Percentiles rank a stretch among this genome's conserved stretches.
phyloP scores from a whole-genome alignment of 225 moss, liverwort and hornwort genomes.

The Straminergon stramineum region DNA sequence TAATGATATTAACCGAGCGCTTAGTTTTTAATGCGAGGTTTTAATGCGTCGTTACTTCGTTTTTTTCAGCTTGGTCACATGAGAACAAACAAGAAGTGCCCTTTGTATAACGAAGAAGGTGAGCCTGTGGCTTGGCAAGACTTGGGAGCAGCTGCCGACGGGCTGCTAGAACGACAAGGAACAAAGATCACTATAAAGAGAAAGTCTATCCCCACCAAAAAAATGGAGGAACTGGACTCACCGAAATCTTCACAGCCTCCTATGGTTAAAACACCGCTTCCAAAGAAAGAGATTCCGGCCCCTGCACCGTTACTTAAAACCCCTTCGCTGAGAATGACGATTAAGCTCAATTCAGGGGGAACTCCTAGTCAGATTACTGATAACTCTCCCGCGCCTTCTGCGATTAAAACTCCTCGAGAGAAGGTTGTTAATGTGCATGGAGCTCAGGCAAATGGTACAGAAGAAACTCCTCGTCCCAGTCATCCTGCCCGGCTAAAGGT shows the following conservation, averaged over 20 bases:
- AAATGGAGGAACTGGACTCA: slow-evolving; percentile 65
- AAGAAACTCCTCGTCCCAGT: background rate
- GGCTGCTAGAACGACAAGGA: slow-evolving; percentile 80
- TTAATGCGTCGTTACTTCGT: background rate
- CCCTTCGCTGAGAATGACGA: slow-evolving; percentile 61
- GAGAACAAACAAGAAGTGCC: slow-evolving; percentile 98
- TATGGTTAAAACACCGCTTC: background rate
- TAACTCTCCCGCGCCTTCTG: background rate
- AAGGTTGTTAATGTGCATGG: slow-evolving; percentile 7
- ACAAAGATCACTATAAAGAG: slow-evolving; percentile 92
- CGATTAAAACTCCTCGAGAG: background rate
- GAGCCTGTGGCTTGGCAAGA: slow-evolving; percentile 76
- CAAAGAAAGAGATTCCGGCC: slow-evolving; percentile 15
- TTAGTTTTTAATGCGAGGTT: background rate
- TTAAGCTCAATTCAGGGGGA: slow-evolving; percentile 54
- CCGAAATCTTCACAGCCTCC: slow-evolving; percentile 22
- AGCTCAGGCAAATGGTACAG: slow-evolving; percentile 1
- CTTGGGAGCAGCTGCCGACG: slow-evolving; percentile 62
- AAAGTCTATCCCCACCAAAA: slow-evolving; percentile 33
- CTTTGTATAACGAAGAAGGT: slow-evolving; percentile 93
- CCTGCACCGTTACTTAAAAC: slow-evolving; percentile 26
- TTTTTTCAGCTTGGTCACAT: slow-evolving; percentile 87
- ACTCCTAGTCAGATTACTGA: slow-evolving; percentile 23
- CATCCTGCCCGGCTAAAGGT: slow-evolving; percentile 21
- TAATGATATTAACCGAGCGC: background rate